Base-by-base conservation (phyloP, 116 monocot genomes). In the Trichopus zeylanicus region DNA sequence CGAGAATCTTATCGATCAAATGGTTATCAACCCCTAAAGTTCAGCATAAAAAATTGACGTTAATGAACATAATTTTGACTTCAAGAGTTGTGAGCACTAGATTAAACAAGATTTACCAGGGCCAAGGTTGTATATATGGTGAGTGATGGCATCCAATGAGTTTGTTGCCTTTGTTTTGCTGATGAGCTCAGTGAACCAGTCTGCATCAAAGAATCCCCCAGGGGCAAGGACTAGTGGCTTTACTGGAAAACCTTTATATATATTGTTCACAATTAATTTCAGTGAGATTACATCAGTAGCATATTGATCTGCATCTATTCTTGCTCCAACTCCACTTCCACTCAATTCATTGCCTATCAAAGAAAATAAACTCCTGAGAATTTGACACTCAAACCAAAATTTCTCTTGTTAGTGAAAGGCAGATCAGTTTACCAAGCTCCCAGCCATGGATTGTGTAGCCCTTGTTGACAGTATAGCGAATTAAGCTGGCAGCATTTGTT, bases 41-140 rank as follows among this genome's bases (percentile, higher is more conserved):
- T 23, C 7, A 38, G 21, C 30, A 29, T 27, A 33, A 18, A 51
- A 49, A 22, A 49, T 49, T 31, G 20, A 23, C 53, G 53, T 20
- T 3, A 39, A 29, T 29, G 12, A 3, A 53, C 13, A 42, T 24
- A 52, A 28, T 25, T 29, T 39, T 25, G 13, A 53, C 0, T 52
- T 21, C 12, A 24, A 31, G 38, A 22, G n/a, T n/a, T n/a, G n/a
- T n/a, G n/a, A n/a, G n/a, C n/a, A n/a, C n/a, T n/a, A n/a, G n/a
- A n/a, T n/a, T n/a, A 21, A 49, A 49, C 23, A 20, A 22, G 7
- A 27, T 34, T 30, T 79, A 87, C 97, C 97, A 72, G 91, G 73
- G 20, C 97, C 97, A 29, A 97, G 82, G 56, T 97, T 97, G 62
- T 97, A 97, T 28, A 97, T 91, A 57, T 97, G 97, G 70, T 97